phyloP scores from a whole-genome alignment of 2,329 filamentous ascomycete genomes.

The Ceratocystis albifundus region DNA sequence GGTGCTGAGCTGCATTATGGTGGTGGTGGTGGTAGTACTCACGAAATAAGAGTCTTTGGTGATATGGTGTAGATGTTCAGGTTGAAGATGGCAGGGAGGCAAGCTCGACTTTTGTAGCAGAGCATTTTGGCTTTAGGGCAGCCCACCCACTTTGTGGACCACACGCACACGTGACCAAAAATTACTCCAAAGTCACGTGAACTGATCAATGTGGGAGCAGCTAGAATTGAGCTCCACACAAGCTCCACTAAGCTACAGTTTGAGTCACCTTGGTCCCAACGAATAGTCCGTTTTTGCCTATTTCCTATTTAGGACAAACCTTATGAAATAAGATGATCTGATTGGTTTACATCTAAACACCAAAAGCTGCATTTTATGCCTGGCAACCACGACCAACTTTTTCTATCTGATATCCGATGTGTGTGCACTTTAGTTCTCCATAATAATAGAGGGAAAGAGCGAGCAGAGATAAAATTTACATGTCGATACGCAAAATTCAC shows the following conservation, averaged over 20 bases:
- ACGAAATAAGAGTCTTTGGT: constrained; percentile 23
- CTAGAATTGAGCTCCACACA: constrained; percentile 9
- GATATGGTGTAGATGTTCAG: constrained; percentile 19
- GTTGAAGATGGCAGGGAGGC: constrained; percentile 10
- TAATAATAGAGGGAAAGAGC: no score
- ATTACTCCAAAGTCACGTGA: constrained; percentile 19
- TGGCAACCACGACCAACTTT: neutral
- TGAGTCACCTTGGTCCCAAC: constrained; percentile 19
- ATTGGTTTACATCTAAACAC: constrained; percentile 8
- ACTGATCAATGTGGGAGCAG: neutral
- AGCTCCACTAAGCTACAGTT: constrained; percentile 18
- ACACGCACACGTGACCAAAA: constrained; percentile 20
- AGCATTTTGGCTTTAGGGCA: constrained; percentile 23
- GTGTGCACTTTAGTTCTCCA: no score
- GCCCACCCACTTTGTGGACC: constrained; percentile 21
- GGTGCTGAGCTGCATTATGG: neutral
- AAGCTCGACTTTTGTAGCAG: constrained; percentile 23
- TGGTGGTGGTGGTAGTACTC: constrained; percentile 15
- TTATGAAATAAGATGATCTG: constrained; percentile 9
- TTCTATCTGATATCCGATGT: neutral
- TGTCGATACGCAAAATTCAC: no score
- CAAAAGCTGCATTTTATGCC: neutral
- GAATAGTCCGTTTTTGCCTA: neutral
- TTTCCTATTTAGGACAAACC: constrained; percentile 5
- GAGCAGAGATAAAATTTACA: no score